Evolutionary conservation across 768 basidiomycete species (phyloP).

Genomic region (Pleurotus giganteus): DNA sequence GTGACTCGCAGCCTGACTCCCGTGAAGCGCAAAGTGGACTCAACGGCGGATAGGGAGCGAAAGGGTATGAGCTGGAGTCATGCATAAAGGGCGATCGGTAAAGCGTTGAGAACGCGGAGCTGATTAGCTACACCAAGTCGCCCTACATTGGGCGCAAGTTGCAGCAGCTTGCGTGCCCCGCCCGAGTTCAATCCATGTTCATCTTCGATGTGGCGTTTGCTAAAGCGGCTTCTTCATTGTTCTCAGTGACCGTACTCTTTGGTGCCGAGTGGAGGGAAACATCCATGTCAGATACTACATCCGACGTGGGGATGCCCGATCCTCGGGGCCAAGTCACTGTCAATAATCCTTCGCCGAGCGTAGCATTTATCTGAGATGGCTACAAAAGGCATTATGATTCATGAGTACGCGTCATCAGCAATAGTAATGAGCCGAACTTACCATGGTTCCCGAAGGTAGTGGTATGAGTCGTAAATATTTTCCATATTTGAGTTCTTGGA

Average conservation of each 20-base stretch:
- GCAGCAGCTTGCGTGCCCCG: not conserved
- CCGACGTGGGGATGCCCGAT: not conserved
- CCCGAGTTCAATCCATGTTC: constrained; percentile 1
- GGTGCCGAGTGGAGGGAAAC: constrained; percentile 5
- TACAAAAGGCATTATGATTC: not conserved
- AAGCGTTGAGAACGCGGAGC: no score
- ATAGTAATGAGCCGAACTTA: not conserved
- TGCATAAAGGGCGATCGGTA: no score
- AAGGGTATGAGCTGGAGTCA: no score
- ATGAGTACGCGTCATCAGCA: not conserved
- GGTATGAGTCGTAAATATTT: constrained; percentile 15
- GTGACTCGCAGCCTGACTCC: no score
- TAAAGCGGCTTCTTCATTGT: not conserved
- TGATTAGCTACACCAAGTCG: no score
- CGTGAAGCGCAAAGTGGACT: no score
- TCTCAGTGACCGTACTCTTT: not conserved
- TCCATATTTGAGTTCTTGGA: constrained; percentile 17
- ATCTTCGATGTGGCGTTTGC: constrained; percentile 5
- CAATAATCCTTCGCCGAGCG: constrained; percentile 14
- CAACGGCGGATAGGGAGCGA: no score
- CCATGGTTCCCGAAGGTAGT: constrained; percentile 12
- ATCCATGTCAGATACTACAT: constrained; percentile 5
- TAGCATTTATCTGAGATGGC: constrained; percentile 13
- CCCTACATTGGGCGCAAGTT: no score
- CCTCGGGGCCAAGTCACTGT: constrained; percentile 16